Percentiles rank a stretch among this genome's conserved stretches.
Conservation (phyloP, 495 filamentous ascomycete genomes). For the Eremomyces bilateralis region DNA sequence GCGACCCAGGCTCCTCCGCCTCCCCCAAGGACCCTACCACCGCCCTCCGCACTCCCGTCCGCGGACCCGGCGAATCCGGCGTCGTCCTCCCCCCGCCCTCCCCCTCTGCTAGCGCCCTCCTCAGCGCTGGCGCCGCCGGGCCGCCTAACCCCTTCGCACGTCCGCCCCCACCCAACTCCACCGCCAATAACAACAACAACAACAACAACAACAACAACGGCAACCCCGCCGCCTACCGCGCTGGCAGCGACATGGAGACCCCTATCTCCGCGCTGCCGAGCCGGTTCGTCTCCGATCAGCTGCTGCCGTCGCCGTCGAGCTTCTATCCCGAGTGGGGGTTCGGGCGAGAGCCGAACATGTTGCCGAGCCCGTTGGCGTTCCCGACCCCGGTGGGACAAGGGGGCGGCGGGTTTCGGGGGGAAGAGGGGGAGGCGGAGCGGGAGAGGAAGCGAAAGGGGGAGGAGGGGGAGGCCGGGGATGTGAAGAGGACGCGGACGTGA, state of each 20-base stretch:
- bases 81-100: constrained; percentile 86
- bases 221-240: too few relatives aligned
- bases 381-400: constrained; percentile 61
- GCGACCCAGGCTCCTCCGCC: constrained; percentile 53
- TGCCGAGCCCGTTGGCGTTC: constrained; percentile 81
- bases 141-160: constrained; percentile 92
- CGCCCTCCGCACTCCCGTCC: constrained; percentile 27
- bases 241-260: constrained; percentile 82
- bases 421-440: constrained; percentile 20
- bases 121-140: constrained; percentile 79
- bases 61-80: constrained; percentile 33
- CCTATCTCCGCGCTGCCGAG: constrained; percentile 94
- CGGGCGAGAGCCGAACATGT: constrained; percentile 49
- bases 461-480: constrained; percentile 5
- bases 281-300: constrained; percentile 63
- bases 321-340: constrained; percentile 89
- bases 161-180: constrained; percentile 43
- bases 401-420: constrained; percentile 19
- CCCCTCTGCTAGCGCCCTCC: constrained; percentile 60
- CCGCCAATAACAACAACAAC: constrained; percentile 33
- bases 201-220: constrained; percentile 45
- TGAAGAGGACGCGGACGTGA: too few relatives aligned
- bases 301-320: constrained; percentile 67
- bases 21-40: constrained; percentile 50
- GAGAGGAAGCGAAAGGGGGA: constrained; percentile 17